Conservation (phyloP, 805 yeast genomes). For the Ogataea siamensis region DNA sequence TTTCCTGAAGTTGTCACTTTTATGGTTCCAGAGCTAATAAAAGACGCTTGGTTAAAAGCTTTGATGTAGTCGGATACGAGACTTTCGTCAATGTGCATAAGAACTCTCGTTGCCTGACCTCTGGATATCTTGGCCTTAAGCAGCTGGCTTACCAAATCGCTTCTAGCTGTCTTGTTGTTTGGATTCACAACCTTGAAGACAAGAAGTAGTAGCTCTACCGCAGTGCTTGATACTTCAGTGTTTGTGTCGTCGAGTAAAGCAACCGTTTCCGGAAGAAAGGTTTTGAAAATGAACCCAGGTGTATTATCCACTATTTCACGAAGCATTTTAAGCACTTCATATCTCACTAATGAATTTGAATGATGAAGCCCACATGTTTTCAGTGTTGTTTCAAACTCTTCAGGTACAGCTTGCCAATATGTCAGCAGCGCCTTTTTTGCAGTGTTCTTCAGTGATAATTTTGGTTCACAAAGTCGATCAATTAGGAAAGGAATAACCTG, state of each 20-base stretch:
- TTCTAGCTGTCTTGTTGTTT: conserved; percentile 38
- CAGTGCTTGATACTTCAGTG: conserved; percentile 16
- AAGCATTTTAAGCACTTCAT: conserved; percentile 46
- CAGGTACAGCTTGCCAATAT: conserved; percentile 53
- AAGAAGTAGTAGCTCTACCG: conserved; percentile 32
- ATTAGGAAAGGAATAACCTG: conserved; percentile 52
- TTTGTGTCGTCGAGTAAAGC: conserved; percentile 21
- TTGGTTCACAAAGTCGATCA: conserved; percentile 43
- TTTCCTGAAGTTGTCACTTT: conserved; percentile 24
- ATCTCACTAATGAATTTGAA: conserved; percentile 37
- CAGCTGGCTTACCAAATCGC: conserved; percentile 45
- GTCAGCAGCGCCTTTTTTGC: conserved; percentile 52
- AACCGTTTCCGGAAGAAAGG: conserved; percentile 28
- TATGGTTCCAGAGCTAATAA: conserved; percentile 31
- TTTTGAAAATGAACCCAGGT: conserved; percentile 35
- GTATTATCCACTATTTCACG: conserved; percentile 39
- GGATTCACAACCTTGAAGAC: conserved; percentile 38
- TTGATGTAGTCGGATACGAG: conserved; percentile 22
- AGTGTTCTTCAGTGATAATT: conserved; percentile 37
- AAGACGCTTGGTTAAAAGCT: conserved; percentile 16
- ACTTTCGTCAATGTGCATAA: conserved; percentile 33
- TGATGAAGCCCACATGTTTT: conserved; percentile 43
- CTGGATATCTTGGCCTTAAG: conserved; percentile 33
- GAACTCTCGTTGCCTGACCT: conserved; percentile 24
- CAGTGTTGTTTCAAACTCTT: conserved; percentile 45